A percentile compares a stretch with the other conserved stretches of the same genome.
Conservation (phyloP, 2,329 filamentous ascomycete species). For the Mollisiaceae sp. region DNA sequence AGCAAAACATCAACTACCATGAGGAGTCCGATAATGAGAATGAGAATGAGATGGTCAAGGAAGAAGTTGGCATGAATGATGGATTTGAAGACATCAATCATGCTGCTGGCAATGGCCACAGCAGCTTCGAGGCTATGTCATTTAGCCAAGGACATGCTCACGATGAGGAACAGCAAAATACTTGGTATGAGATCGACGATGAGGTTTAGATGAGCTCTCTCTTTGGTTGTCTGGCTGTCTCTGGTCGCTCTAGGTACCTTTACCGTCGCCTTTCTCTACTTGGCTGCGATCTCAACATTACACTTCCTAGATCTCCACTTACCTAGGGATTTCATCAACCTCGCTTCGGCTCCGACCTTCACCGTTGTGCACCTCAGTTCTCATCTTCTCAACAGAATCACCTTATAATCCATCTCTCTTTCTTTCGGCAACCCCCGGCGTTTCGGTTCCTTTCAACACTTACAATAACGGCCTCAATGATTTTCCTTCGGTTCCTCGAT, state of each 20-base stretch:
- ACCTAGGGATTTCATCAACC: background rate
- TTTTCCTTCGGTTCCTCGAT: background rate
- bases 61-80: background rate
- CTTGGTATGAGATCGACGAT: constrained; percentile 20
- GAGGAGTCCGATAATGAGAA: constrained; percentile 22
- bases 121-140: background rate
- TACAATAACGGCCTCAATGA: background rate
- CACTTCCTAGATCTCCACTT: background rate
- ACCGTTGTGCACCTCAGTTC: background rate
- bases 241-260: background rate
- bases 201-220: constrained; percentile 10
- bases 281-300: background rate
- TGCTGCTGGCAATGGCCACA: constrained; percentile 14
- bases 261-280: too few species aligned
- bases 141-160: constrained; percentile 11
- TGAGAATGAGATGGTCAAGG: constrained; percentile 13
- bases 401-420: background rate
- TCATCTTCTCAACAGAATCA: background rate
- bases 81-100: constrained; percentile 8
- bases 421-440: background rate
- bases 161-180: background rate
- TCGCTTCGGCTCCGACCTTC: background rate
- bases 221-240: background rate
- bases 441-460: background rate
- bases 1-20: constrained; percentile 9